Evolutionary conservation across 768 basidiomycete genomes (phyloP).

Genomic region (Amanita subjunquillea): DNA sequence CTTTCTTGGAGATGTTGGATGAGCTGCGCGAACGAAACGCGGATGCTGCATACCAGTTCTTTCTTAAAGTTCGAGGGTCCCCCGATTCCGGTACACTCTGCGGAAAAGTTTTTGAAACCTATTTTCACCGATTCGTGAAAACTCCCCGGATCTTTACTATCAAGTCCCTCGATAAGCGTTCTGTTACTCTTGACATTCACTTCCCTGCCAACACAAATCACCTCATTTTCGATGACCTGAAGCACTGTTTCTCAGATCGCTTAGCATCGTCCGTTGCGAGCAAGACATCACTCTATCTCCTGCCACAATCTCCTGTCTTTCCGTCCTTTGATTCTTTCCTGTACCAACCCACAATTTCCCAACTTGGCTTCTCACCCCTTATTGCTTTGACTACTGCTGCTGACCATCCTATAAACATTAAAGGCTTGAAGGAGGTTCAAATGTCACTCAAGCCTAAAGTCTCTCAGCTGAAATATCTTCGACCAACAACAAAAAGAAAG

Average conservation of each 20-base stretch:
- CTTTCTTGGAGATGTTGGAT: background rate
- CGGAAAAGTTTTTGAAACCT: background rate
- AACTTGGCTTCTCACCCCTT: background rate
- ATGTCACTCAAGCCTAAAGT: background rate
- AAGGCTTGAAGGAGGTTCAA: background rate
- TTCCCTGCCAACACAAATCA: background rate
- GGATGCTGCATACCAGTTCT: background rate
- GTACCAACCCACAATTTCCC: background rate
- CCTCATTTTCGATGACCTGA: background rate
- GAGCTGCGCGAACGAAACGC: background rate
- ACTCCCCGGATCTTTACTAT: background rate
- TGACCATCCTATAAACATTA: background rate
- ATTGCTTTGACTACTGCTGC: background rate
- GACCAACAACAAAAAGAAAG: conserved; percentile 21
- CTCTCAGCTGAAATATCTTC: background rate
- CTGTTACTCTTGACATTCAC: background rate
- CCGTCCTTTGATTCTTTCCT: background rate
- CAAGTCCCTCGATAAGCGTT: background rate
- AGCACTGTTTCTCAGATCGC: background rate
- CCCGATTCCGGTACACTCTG: background rate
- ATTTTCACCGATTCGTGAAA: background rate
- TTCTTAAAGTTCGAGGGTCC: too few species aligned
- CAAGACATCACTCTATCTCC: background rate
- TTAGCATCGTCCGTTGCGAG: background rate
- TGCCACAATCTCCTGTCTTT: background rate